These are phyloP conservation scores for Symbiodinium natans DNA, from an alignment of 73 alveolate genomes.

Conservation along the genomic window DNA sequence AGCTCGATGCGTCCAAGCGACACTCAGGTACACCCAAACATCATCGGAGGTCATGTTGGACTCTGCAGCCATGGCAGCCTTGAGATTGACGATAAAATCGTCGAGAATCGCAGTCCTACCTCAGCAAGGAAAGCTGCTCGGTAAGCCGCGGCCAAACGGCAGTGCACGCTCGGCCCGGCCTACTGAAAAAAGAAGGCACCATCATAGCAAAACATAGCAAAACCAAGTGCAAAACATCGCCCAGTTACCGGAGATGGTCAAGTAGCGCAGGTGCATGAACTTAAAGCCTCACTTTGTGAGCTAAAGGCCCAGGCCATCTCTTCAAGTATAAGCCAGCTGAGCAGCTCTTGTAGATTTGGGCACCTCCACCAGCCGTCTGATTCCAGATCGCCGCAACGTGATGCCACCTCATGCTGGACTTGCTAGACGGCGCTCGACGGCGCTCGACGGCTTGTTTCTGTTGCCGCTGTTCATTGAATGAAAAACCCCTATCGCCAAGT, in stretches of 20 bases:
- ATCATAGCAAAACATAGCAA: no score
- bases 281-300: constrained; percentile 2
- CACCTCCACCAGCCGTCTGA: constrained; percentile 77
- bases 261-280: constrained; percentile 35
- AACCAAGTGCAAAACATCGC: no score
- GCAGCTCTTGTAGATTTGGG: constrained; percentile 32
- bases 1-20: background rate
- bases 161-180: no score
- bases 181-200: no score
- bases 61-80: constrained; percentile 30
- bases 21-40: constrained; percentile 28
- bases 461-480: no score
- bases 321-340: background rate
- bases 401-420: constrained; percentile 46
- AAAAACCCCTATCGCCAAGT: no score
- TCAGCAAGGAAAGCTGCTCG: no score
- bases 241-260: constrained; percentile 43
- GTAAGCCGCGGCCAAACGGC: no score
- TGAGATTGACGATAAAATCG: constrained; percentile 19
- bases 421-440: no score
- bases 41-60: constrained; percentile 36
- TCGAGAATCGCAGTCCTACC: background rate
- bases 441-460: no score
- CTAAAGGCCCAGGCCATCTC: background rate
- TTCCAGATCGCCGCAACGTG: constrained; percentile 76